Conservation (phyloP, 345 rosid species). For the Adansonia digitata region DNA sequence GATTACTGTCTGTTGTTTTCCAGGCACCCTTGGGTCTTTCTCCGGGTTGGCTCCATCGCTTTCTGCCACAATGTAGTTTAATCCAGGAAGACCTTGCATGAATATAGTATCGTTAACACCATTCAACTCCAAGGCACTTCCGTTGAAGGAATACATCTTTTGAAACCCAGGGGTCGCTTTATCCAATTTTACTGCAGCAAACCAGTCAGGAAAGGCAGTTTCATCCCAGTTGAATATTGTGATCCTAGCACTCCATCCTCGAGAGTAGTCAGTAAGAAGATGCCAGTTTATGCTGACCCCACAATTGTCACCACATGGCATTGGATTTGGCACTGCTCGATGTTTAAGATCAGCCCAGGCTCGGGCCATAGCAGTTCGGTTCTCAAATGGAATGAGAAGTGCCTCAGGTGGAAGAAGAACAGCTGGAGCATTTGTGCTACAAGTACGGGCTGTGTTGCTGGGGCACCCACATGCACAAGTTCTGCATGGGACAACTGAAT, state of each 20-base stretch:
- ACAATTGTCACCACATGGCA: constrained; percentile 90
- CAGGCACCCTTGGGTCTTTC: constrained; percentile 74
- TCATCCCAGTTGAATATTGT: constrained; percentile 94
- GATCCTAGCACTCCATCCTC: constrained; percentile 85
- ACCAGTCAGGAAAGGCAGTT: constrained; percentile 76
- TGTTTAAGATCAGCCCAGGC: constrained; percentile 75
- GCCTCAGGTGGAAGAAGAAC: constrained; percentile 76
- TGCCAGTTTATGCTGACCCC: constrained; percentile 97
- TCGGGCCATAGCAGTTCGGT: constrained; percentile 49
- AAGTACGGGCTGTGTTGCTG: constrained; percentile 41
- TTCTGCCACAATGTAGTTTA: constrained; percentile 76
- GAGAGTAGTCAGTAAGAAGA: constrained; percentile 56
- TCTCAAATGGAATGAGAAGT: constrained; percentile 78
- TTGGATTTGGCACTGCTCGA: constrained; percentile 49
- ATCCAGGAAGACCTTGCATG: constrained; percentile 74
- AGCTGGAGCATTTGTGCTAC: constrained; percentile 67
- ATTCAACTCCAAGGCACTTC: constrained; percentile 30
- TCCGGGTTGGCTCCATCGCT: constrained; percentile 51
- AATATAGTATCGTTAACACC: constrained; percentile 59
- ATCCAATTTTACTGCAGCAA: constrained; percentile 61
- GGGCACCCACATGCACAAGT: constrained; percentile 95
- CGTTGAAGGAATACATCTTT: constrained; percentile 77
- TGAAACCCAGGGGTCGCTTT: constrained; percentile 67
- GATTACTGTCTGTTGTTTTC: constrained; percentile 87
- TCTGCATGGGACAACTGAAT: constrained; percentile 68